Conservation (phyloP, 495 filamentous ascomycete genomes). For the Podospora australis region DNA sequence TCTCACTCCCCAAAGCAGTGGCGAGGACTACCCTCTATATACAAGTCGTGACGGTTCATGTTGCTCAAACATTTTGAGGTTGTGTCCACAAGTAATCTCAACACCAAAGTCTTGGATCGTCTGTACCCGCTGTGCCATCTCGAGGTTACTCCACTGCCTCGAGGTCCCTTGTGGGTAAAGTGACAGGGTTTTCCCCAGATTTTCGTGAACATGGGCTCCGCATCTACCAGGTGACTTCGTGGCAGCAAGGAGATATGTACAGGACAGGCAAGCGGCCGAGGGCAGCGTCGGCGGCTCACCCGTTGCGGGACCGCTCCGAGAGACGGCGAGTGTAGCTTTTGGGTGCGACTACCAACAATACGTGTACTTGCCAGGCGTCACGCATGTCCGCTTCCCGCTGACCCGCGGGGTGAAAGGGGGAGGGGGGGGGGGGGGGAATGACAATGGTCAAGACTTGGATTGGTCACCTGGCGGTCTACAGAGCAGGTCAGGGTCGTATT, state of each 20-base stretch:
- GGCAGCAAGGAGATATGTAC: conserved; percentile 19
- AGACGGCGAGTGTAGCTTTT: not conserved
- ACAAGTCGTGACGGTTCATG: not conserved
- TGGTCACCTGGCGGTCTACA: not conserved
- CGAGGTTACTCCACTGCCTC: not conserved
- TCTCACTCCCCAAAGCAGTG: not conserved
- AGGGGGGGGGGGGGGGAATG: not conserved
- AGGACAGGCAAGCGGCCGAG: conserved; percentile 19
- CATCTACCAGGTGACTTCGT: conserved; percentile 17
- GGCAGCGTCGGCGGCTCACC: conserved; percentile 1
- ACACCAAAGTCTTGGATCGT: conserved; percentile 2
- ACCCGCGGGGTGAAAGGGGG: too few relatives aligned
- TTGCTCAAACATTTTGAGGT: not conserved
- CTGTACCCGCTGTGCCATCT: not conserved
- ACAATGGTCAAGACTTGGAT: not conserved
- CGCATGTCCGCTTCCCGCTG: not conserved
- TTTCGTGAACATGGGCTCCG: not conserved
- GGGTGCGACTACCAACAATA: not conserved
- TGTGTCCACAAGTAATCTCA: not conserved
- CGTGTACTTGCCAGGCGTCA: not conserved
- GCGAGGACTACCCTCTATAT: conserved; percentile 3
- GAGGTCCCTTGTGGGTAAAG: not conserved
- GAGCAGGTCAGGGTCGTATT: not conserved
- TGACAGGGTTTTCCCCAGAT: not conserved
- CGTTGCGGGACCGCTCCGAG: conserved; percentile 3